Evolutionary conservation across 257 asterid species (phyloP), one percentile per base, ranked within the genome.

Genomic region (Salvia miltiorrhiza): DNA sequence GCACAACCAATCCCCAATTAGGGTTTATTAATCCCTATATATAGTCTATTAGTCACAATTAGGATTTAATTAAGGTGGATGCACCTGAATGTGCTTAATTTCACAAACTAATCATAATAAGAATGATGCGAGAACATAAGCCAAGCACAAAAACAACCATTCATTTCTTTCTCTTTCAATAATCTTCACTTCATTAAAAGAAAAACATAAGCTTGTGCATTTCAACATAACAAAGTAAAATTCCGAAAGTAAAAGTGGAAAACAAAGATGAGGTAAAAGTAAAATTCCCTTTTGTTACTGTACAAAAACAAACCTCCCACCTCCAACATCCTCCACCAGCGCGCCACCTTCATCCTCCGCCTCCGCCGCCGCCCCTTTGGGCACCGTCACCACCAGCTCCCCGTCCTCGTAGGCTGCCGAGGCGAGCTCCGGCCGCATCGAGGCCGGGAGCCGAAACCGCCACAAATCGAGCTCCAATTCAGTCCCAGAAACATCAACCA

Each of bases 301-400:
- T 83, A 85, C 89, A 81, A 87, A 71, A 39, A 85, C 84, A 64
- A 83, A 76, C 69, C 78, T 79, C 54, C 80, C 84, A 63, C 76
- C 80, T 59, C 77, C 84, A 13, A 13, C 78, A 8, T 63, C 82
- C 12, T 28, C 85, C 13, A 33, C 80, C 13, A 49, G 77, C 11
- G 24, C 11, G 17, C 47, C 35, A 30, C 35, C 35, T 2, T 4
- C 55, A 9, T 23, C 64, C 2, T 40, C 85, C 28, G 39, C 78
- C 47, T 37, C 77, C 41, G 26, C 78, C 47, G 28, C 77, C 49
- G 23, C 81, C 19, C 81, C 90, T 80, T 86, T 87, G 10, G 95
- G 96, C 53, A 90, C 89, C 13, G 86, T 87, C 33, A 90, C 90
- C 63, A 87, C 85, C 71, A 90, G 83, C 67, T 90, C 97, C 12